These are phyloP conservation scores for Tulasnella calospora DNA, from an alignment of 768 basidiomycete species.

Conservation along the genomic window DNA sequence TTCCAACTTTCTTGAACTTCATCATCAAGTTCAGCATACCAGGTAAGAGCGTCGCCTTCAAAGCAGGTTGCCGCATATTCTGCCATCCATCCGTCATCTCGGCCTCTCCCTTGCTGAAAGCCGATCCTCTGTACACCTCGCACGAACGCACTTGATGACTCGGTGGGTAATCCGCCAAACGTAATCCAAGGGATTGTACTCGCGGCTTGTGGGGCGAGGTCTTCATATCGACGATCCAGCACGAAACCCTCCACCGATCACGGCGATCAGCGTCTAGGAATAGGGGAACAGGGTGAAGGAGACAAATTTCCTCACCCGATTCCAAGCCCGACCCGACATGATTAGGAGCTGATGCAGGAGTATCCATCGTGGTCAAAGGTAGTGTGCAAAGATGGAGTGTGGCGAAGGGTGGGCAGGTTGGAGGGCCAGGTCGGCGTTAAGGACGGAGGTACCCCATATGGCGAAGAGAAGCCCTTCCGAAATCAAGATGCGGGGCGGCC, in stretches of 20 bases:
- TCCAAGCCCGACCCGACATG: neutral
- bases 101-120: neutral
- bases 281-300: neutral
- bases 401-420: neutral
- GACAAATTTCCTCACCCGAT: neutral
- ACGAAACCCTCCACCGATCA: neutral
- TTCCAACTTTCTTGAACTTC: neutral
- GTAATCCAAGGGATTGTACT: neutral
- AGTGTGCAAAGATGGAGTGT: neutral
- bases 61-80: conserved; percentile 15
- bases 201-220: neutral
- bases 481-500: too few relatives aligned
- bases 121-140: neutral
- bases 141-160: neutral
- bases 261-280: neutral
- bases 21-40: neutral
- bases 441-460: neutral
- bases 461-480: too few relatives aligned
- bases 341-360: neutral
- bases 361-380: neutral
- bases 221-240: neutral
- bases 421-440: neutral
- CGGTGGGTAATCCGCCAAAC: neutral
- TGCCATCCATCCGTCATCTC: neutral
- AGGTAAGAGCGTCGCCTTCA: neutral